phyloP scores from a whole-genome alignment of 208 protist species.

The Wallacemonas sp. region DNA sequence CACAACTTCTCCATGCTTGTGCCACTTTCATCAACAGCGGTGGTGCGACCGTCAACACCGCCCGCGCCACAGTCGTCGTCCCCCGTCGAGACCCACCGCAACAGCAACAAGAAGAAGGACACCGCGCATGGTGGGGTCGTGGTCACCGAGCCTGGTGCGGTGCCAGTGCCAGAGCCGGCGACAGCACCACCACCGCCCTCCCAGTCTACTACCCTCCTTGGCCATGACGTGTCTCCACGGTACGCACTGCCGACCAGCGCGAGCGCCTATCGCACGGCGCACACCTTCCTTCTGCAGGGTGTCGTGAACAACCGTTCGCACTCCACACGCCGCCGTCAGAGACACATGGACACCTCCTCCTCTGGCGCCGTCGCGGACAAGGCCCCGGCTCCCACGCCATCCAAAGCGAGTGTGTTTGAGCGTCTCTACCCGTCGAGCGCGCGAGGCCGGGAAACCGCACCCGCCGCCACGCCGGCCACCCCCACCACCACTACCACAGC shows the following conservation, averaged over 20 bases:
- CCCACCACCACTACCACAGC: too few species aligned
- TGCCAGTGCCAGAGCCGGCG: too few species aligned
- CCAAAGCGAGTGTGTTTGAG: slow-evolving; percentile 1
- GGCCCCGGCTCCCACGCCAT: not conserved
- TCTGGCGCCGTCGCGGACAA: not conserved
- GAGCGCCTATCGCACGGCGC: not conserved
- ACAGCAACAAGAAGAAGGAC: too few species aligned
- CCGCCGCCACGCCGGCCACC: not conserved
- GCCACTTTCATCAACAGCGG: too few species aligned
- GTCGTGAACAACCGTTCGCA: not conserved
- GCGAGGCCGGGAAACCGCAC: not conserved
- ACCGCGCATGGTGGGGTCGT: too few species aligned
- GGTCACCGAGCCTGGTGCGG: too few species aligned
- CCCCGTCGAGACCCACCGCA: too few species aligned
- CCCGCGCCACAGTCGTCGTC: too few species aligned
- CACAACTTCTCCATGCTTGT: too few species aligned
- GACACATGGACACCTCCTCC: not conserved
- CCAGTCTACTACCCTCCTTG: too few species aligned
- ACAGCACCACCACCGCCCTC: too few species aligned
- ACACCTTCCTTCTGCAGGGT: not conserved
- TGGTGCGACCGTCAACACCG: too few species aligned
- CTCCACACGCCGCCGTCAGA: not conserved
- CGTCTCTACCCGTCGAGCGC: not conserved
- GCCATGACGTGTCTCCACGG: not conserved
- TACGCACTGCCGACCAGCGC: slow-evolving; percentile 4